Base-by-base conservation (phyloP, 2,329 filamentous ascomycete genomes). In the Pseudogymnoascus sp. region DNA sequence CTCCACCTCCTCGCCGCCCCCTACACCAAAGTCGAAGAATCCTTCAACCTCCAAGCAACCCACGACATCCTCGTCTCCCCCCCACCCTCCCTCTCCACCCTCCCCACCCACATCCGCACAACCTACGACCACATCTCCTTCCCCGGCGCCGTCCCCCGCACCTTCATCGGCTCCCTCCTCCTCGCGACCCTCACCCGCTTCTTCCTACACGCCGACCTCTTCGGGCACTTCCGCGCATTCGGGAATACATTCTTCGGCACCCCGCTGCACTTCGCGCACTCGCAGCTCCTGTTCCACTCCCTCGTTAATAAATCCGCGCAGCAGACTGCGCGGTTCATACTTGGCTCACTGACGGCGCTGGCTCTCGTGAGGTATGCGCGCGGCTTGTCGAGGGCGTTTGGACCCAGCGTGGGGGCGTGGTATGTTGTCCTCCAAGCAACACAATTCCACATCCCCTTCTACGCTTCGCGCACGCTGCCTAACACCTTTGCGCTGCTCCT, bases 11-110 rank as follows among this genome's bases (percentile, higher is more conserved):
- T 86, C 66, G 74, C 86, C 23, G 86, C 93, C 10, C 95, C 95
- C 0, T 93, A 96, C 78, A 97, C 93, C 64, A 99, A 99, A 76
- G 95, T 99, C 65, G 95, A 99, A 76, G 95, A 99, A 76, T 97
- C 93, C 0, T 97, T 99, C 83, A 96, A 96, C 75, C 86, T 97
- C 64, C 95, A 99, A 75, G 95, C 95, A 5, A 84, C 87, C 2
- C 95, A 97, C 76, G 95, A 99, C 74, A 88, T 99, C 36, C 76
- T 96, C 65, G 83, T 84, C 38, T 91, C 95, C 74, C 92, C 92
- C 74, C 92, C 92, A 23, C 85, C 90, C 1, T 90, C 91, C 0
- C 17, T 59, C 50, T 35, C 21, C 21, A 8, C 13, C 28, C 10
- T n/a, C n/a, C n/a, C n/a, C n/a, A n/a, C n/a, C n/a, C n/a, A n/a